These are phyloP conservation scores for Saccharomyces jurei DNA, from an alignment of 805 yeast genomes.

Conservation along the genomic window DNA sequence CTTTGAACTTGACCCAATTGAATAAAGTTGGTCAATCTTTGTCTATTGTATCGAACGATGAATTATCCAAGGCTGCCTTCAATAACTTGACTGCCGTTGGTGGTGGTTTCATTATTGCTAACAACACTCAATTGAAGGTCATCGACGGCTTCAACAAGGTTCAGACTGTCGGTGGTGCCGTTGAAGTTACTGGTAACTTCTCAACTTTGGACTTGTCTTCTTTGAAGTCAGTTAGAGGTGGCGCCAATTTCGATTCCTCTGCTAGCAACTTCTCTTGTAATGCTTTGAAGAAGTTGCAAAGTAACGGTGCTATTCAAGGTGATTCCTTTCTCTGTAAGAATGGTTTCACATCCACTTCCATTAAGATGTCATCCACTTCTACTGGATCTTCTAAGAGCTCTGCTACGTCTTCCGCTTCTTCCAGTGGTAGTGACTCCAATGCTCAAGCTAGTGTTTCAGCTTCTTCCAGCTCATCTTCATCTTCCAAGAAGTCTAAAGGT, in stretches of 20 bases:
- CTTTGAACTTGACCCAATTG: slow-evolving; percentile 48
- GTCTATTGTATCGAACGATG: slow-evolving; percentile 63
- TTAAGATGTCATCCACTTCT: slow-evolving; percentile 29
- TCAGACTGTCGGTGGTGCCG: slow-evolving; percentile 79
- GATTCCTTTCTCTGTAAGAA: slow-evolving; percentile 72
- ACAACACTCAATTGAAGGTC: slow-evolving; percentile 64
- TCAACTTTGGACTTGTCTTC: slow-evolving; percentile 67
- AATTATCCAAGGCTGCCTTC: slow-evolving; percentile 62
- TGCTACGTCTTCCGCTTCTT: slow-evolving; percentile 28
- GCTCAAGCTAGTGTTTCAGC: slow-evolving; percentile 11
- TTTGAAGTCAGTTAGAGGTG: slow-evolving; percentile 81
- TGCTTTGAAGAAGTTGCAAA: slow-evolving; percentile 62
- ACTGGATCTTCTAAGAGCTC: slow-evolving; percentile 21
- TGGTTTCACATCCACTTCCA: slow-evolving; percentile 45
- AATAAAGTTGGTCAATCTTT: slow-evolving; percentile 71
- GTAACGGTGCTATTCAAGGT: slow-evolving; percentile 83
- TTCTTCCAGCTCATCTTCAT: slow-evolving; percentile 4
- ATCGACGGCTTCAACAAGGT: slow-evolving; percentile 71
- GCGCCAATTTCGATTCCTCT: slow-evolving; percentile 70
- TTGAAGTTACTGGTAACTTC: slow-evolving; percentile 72
- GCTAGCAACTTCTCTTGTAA: slow-evolving; percentile 73
- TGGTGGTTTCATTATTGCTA: slow-evolving; percentile 88
- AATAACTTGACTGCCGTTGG: slow-evolving; percentile 63
- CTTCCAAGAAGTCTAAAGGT: slow-evolving; percentile 25
- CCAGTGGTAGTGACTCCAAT: slow-evolving; percentile 34